Evolutionary conservation across 257 asterid genomes (phyloP).

Genomic region (Rehmannia glutinosa): DNA sequence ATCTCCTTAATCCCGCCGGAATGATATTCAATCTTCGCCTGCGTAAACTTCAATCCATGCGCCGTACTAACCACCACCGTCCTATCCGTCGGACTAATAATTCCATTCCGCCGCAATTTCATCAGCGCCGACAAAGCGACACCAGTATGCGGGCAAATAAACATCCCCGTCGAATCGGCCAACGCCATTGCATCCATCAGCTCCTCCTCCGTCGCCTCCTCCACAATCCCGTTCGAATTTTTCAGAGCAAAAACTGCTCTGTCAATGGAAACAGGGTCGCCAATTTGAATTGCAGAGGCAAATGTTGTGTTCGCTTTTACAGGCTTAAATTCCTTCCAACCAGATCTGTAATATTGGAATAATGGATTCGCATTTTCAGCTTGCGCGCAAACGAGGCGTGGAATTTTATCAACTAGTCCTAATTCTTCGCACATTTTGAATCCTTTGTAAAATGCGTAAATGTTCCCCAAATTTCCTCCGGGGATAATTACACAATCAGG

Average conservation of each 20-base stretch:
- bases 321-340: constrained; percentile 35
- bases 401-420: constrained; percentile 40
- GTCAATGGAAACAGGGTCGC: constrained; percentile 57
- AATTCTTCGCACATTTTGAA: constrained; percentile 57
- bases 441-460: constrained; percentile 55
- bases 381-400: constrained; percentile 58
- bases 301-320: constrained; percentile 39
- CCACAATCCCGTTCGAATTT: constrained; percentile 44
- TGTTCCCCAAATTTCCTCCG: constrained; percentile 54
- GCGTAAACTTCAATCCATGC: constrained; percentile 55
- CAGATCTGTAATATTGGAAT: constrained; percentile 34
- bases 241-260: constrained; percentile 46
- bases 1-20: constrained; percentile 33
- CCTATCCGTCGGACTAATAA: constrained; percentile 40
- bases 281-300: constrained; percentile 61
- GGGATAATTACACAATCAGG: constrained; percentile 69
- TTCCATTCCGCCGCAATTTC: constrained; percentile 38
- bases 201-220: constrained; percentile 64
- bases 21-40: constrained; percentile 54
- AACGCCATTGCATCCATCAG: constrained; percentile 56
- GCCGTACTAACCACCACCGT: constrained; percentile 64
- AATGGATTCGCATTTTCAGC: constrained; percentile 51
- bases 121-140: constrained; percentile 51
- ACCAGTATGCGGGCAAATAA: constrained; percentile 54
- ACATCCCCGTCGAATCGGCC: constrained; percentile 67